Evolutionary conservation across 2,329 filamentous ascomycete genomes (phyloP).

Genomic region (Colletotrichum scovillei): DNA sequence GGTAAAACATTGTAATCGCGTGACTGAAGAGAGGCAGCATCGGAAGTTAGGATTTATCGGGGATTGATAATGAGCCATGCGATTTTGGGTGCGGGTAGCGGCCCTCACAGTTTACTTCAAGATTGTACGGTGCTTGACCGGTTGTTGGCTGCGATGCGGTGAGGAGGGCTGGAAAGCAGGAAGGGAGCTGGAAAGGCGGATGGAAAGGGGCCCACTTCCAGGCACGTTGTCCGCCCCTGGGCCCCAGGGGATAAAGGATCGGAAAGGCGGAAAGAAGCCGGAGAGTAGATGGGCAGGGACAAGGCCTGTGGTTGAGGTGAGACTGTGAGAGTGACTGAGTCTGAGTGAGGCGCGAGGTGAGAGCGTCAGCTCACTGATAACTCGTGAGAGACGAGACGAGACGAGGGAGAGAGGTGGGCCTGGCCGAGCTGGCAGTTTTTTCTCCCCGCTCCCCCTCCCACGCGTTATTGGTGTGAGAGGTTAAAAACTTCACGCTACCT

Average conservation of each 20-base stretch:
- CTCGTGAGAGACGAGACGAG: not conserved
- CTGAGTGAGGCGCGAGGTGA: not conserved
- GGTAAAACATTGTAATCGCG: not conserved
- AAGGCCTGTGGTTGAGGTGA: not conserved
- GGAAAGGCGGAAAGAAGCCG: constrained; percentile 35
- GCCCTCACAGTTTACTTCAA: not conserved
- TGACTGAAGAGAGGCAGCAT: not conserved
- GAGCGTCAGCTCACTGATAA: not conserved
- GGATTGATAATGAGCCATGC: not conserved
- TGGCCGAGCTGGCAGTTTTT: not conserved
- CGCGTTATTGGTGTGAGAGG: constrained; percentile 5
- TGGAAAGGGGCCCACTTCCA: not conserved
- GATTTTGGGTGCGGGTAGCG: not conserved
- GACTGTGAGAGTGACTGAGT: too few relatives aligned
- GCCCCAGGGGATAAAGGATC: not conserved
- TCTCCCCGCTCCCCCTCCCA: not conserved
- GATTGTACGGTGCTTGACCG: not conserved
- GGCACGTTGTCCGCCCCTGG: not conserved
- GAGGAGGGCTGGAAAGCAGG: constrained; percentile 28
- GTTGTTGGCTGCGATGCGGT: constrained; percentile 26
- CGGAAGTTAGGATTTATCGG: not conserved
- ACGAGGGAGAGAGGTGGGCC: constrained; percentile 4
- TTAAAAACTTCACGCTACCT: not conserved
- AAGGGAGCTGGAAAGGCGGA: not conserved
- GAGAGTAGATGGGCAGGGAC: constrained; percentile 13